A percentile compares a stretch with the other conserved stretches of the same genome.
Evolutionary conservation across 164 flowering plant genomes (phyloP).

Genomic region (Vitis vinifera): ASM3070453v1 NC_081809.1:5264001-5264500

Average conservation of each 20-base stretch:
- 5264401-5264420: conserved; percentile 12
- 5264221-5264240: neutral
- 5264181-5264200: too few relatives aligned
- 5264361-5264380: conserved; percentile 13
- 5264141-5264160: too few relatives aligned
- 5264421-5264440: conserved; percentile 13
- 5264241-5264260: conserved; percentile 7
- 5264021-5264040: too few relatives aligned
- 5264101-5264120: too few relatives aligned
- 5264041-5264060: too few relatives aligned
- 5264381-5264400: conserved; percentile 8
- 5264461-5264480: conserved; percentile 22
- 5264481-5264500: conserved; percentile 17
- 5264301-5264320: conserved; percentile 9
- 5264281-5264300: conserved; percentile 11
- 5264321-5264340: conserved; percentile 19
- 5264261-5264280: conserved; percentile 15
- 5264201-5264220: too few relatives aligned
- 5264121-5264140: too few relatives aligned
- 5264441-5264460: conserved; percentile 11
- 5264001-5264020: too few relatives aligned
- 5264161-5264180: too few relatives aligned
- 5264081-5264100: too few relatives aligned
- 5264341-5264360: conserved; percentile 20
- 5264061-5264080: too few relatives aligned